Evolutionary conservation across 106 monocot genomes (phyloP), one percentile per base, ranked within the genome.

Genomic region (Allium cepa): DNA sequence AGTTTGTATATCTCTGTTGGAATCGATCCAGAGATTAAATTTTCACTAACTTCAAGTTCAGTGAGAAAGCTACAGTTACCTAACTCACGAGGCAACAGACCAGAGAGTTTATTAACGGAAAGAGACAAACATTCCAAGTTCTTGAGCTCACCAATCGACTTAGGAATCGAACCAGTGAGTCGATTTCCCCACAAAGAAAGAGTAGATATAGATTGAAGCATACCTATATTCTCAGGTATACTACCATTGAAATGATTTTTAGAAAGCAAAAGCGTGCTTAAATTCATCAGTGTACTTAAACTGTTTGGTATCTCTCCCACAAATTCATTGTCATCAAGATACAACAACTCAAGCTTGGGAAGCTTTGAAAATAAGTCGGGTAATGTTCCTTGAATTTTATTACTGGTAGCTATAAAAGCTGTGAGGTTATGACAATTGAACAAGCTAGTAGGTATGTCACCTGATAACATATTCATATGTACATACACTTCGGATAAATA

Each of bases 101-200:
- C 89, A 0, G 36, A 17, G 22, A 94, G 76, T 26, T 49, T 69
- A 60, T 93, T 93, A 17, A 65, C 53, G 4, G 75, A 70, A 5
- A 93, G 75, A 46, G 22, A 10, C 48, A 94, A 73, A n/a, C 2
- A 36, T 6, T 63, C 50, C 68, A 94, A 56, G 56, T 53, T 14
- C 11, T n/a, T 51, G 6, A 84, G 78, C 46, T 80, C 56, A 0
- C 89, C 93, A 12, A 87, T 69, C 1, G 77, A 77, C 0, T 10
- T n/a, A 8, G 93, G 93, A 74, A 89, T 76, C 8, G 60, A 27
- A 26, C 85, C 89, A 10, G 77, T 70, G 27, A 93, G 71, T 36
- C 17, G 15, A 61, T 93, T 93, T 11, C 80, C 79, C 74, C 72
- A 76, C 12, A 86, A 47, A 16, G 71, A 70, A 2, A 93, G 75